Conservation (phyloP, 768 basidiomycete species). For the Mycena belliarum region DNA sequence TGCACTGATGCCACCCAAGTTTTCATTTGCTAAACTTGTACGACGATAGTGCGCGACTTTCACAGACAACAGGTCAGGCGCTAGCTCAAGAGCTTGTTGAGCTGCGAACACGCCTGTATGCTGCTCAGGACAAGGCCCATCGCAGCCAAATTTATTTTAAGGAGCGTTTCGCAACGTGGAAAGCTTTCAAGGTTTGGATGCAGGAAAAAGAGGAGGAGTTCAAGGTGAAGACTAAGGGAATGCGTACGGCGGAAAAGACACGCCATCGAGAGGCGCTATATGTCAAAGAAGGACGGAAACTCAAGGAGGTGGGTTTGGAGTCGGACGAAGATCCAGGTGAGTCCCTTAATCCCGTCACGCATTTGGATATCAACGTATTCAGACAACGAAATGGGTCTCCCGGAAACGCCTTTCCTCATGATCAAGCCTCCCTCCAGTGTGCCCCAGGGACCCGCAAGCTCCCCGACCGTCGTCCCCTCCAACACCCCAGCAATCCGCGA, state of each 20-base stretch:
- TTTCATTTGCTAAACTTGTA: not conserved
- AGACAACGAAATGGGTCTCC: not conserved
- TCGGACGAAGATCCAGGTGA: slow-evolving; percentile 10
- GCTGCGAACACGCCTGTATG: slow-evolving; percentile 1
- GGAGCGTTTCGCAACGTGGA: slow-evolving; percentile 39
- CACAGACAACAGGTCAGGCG: slow-evolving; percentile 12
- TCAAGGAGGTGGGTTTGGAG: slow-evolving; percentile 9
- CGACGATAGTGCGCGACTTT: not conserved
- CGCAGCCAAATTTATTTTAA: slow-evolving; percentile 54
- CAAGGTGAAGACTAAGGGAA: slow-evolving; percentile 25
- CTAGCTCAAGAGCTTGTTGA: slow-evolving; percentile 16
- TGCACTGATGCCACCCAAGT: not conserved
- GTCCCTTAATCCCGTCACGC: not conserved
- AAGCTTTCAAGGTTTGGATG: slow-evolving; percentile 44
- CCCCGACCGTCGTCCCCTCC: slow-evolving; percentile 16
- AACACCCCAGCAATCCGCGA: not conserved
- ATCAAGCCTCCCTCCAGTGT: not conserved
- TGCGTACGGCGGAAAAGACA: slow-evolving; percentile 32
- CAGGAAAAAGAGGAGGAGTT: slow-evolving; percentile 35
- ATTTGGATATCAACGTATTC: not conserved
- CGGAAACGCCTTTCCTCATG: not conserved
- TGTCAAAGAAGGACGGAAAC: slow-evolving; percentile 24
- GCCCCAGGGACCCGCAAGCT: slow-evolving; percentile 15
- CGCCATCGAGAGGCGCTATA: slow-evolving; percentile 23
- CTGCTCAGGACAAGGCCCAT: slow-evolving; percentile 24